Percentiles rank a stretch among this genome's conserved stretches.
These are phyloP conservation scores for Suillus brevipes DNA, from an alignment of 768 basidiomycete genomes.

Conservation along the genomic window DNA sequence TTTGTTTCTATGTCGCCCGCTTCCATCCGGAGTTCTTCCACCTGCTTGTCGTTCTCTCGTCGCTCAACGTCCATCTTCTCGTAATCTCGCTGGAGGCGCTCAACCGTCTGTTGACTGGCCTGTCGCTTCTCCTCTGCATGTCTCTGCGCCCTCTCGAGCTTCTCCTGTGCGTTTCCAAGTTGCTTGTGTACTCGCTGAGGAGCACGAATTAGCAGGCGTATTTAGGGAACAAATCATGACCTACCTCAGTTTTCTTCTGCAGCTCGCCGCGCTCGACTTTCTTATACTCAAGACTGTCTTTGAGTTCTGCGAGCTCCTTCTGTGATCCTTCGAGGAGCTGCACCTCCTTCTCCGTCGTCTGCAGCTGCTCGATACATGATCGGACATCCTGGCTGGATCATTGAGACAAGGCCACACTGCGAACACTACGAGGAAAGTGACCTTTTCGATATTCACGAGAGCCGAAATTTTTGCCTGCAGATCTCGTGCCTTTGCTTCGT, in stretches of 20 bases:
- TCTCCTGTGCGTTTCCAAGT: slow-evolving; percentile 77
- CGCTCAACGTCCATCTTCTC: slow-evolving; percentile 76
- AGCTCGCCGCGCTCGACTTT: slow-evolving; percentile 74
- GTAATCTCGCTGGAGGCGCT: slow-evolving; percentile 75
- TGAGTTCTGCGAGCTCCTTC: slow-evolving; percentile 67
- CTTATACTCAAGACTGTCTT: slow-evolving; percentile 69
- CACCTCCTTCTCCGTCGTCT: slow-evolving; percentile 69
- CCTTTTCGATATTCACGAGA: slow-evolving; percentile 75
- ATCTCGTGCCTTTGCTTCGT: slow-evolving; percentile 77
- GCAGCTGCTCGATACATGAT: slow-evolving; percentile 72
- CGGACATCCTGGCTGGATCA: slow-evolving; percentile 58
- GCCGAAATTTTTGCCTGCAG: slow-evolving; percentile 73
- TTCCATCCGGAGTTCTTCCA: slow-evolving; percentile 73
- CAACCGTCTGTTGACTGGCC: slow-evolving; percentile 72
- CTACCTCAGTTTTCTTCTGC: slow-evolving; percentile 65
- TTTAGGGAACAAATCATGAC: slow-evolving; percentile 12
- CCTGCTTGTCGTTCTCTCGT: slow-evolving; percentile 74
- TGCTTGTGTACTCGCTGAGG: slow-evolving; percentile 79
- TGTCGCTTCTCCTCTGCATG: slow-evolving; percentile 79
- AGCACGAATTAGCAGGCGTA: slow-evolving; percentile 1
- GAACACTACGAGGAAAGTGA: slow-evolving; percentile 23
- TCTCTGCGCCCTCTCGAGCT: slow-evolving; percentile 74
- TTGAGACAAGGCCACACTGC: slow-evolving; percentile 10
- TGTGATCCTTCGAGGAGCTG: slow-evolving; percentile 60
- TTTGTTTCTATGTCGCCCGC: slow-evolving; percentile 67